These are phyloP conservation scores for Gautieria morchelliformis DNA, from an alignment of 768 basidiomycete genomes.

Conservation along the genomic window DNA sequence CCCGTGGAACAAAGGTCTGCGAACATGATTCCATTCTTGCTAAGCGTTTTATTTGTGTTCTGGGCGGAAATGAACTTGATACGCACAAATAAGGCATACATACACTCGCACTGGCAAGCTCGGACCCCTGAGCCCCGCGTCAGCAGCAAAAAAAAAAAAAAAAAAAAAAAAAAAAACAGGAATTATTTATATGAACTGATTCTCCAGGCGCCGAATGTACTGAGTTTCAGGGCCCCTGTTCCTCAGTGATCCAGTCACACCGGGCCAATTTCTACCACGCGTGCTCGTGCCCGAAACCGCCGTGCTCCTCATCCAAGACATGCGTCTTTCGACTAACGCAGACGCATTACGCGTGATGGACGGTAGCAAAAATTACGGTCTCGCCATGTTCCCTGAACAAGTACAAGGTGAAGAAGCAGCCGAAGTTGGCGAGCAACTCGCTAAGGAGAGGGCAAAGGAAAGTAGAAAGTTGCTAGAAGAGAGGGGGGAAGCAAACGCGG, in stretches of 20 bases:
- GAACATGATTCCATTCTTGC: no score
- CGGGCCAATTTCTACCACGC: slow-evolving; percentile 69
- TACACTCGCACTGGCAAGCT: no score
- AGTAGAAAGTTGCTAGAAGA: slow-evolving; percentile 33
- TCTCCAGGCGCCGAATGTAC: no score
- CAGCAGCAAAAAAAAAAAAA: no score
- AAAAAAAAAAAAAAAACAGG: no score
- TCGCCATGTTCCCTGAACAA: slow-evolving; percentile 73
- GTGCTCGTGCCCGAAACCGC: slow-evolving; percentile 89
- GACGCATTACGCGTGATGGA: slow-evolving; percentile 53
- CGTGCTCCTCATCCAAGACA: slow-evolving; percentile 75
- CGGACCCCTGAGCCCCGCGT: no score
- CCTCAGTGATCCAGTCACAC: slow-evolving; percentile 57
- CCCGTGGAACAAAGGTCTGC: no score
- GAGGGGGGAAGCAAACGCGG: slow-evolving; percentile 28
- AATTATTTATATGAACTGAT: no score
- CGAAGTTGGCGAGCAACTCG: slow-evolving; percentile 29
- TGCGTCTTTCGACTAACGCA: slow-evolving; percentile 30
- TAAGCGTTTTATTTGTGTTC: no score
- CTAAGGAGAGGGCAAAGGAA: slow-evolving; percentile 33
- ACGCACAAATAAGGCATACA: no score
- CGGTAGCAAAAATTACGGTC: slow-evolving; percentile 76
- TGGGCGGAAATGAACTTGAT: no score
- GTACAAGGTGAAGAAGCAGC: slow-evolving; percentile 25
- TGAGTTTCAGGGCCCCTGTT: no score